Evolutionary conservation across 2,329 filamentous ascomycete genomes (phyloP), one percentile per base, ranked within the genome.

Genomic region (Xenoacremonium recifei): DNA sequence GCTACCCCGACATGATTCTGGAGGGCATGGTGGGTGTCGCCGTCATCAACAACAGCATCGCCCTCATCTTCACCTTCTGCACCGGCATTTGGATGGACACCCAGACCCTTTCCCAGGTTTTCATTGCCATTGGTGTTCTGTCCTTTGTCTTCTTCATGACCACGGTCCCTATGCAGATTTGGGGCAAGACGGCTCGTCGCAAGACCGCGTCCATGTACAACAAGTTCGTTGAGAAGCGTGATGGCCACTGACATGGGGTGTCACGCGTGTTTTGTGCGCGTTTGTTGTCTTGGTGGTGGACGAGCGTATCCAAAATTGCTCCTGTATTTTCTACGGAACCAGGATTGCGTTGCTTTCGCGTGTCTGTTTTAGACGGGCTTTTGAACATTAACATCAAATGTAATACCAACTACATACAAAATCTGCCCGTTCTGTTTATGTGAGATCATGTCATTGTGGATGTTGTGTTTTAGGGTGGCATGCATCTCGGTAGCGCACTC

Each of bases 41-140:
- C n/a, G 42, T 44, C 12, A 44, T 44, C 6, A 44, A 44, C 25
- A 44, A 44, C 37, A 44, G 42, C 9, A 44, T 44, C 37, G 42
- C 42, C 19, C 25, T 44, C 6, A 40, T 44, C 32, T 44, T 44
- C 16, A 44, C 42, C 16, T 44, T 44, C 23, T 44, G 42, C 25
- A 44, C 42, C 1, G 42, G 42, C 9, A 44, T 44, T 12, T 44
- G 42, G 42, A 44, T 44, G 42, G 42, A 40, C 11, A 44, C 42
- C 3, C 42, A 44, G 21, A 40, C 42, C 5, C 37, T 44, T 6
- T 32, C 42, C 5, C 42, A 44, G 10, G 42, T 44, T 5, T 44
- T 44, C n/a, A 11, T 44, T 16, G 42, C 42, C 2, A 37, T 40
- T 34, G 37, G 42, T 9, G 42, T 44, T 20, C 10, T 44, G 13